Base-by-base conservation (phyloP, 2,329 filamentous ascomycete species). In the Apiospora hydei region DNA sequence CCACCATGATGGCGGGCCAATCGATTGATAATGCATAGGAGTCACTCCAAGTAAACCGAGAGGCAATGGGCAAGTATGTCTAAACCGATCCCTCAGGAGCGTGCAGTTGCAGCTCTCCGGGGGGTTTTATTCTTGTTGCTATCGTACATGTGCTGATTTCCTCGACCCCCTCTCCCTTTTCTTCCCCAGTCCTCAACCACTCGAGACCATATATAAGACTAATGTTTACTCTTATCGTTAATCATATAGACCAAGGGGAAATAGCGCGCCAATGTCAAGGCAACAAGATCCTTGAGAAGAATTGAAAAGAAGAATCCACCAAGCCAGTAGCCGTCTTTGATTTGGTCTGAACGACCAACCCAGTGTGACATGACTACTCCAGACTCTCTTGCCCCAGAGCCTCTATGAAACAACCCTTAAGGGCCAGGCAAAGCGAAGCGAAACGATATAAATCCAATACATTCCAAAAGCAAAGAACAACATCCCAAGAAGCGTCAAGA, bases 121-220 rank as follows among this genome's bases (percentile, higher is more conserved):
- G 57, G 53, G 57, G 53, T 34, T 41, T 64, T 64, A 41, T 64
- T 41, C 30, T 30, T 64, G 30, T 41, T 41, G 21, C 57, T 64
- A 64, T 64, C 57, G 34, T 64, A 64, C 57, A 64, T 41, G 11
- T 64, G 53, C 53, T 38, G 46, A n/a, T 24, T 41, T n/a, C 34
- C 34, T 64, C 30, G 4, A 14, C 21, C 18, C 16, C 53, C 57
- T 21, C 57, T 11, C 18, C 21, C 18, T 41, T 41, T 21, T 13
- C 18, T 3, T 64, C n/a, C 34, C 4, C 57, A 18, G 6, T 38
- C 57, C 34, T 41, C 34, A 10, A n/a, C 57, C 34, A 38, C 34
- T n/a, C 57, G 41, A 64, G 34, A 41, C 57, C 34, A 64, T 64
- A 64, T 64, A 64, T 64, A 64, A 64, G 57, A 64, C 57, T 64